Base-by-base conservation (phyloP, 176 grass and related monocot species). In the Rhynchospora breviuscula region DNA sequence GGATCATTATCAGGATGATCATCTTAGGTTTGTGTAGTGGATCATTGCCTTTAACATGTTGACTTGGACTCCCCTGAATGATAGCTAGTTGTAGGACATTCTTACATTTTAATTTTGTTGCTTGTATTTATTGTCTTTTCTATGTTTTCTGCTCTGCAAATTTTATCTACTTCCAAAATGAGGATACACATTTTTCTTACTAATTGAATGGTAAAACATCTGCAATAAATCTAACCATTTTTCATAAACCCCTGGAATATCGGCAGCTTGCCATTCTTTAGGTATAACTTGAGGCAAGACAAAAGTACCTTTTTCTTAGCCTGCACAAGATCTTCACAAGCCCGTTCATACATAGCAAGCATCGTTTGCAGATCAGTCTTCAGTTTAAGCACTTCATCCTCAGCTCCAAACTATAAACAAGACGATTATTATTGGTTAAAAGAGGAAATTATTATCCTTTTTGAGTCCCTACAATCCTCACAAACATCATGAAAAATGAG, bases 361-460 rank as follows among this genome's bases (percentile, higher is more conserved):
- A 86, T 87, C 43, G 84, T 80, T 76, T 95, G 88, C 46, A 93
- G 53, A 48, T 95, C 90, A 57, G 80, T 90, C 85, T 63, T 90
- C 59, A 89, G 13, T 83, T 90, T 92, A 61, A 85, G 88, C 87
- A 89, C 82, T 90, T 91, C 92, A 87, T 85, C 85, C 76, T 81
- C 58, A 64, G 71, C 69, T 73, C 87, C 79, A 86, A 71, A 87
- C 91, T 98, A 83, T 45, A 90, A 66, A 87, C 59, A 9, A 79
- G 35, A 47, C 9, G 10, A 80, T 44, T 44, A 81, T 63, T 63
- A 63, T 80, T 63, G 45, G 33, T 63, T 58, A 21, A 81, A 17
- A 57, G 47, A 76, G 49, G 23, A 11, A 31, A 62, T 57, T 17
- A 18, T 33, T 53, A 71, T 57, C 49, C 9, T 57, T 57, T 40